These are phyloP conservation scores for Yamadazyma epiphylla DNA, from an alignment of 1,139 yeast species.

Conservation along the genomic window DNA sequence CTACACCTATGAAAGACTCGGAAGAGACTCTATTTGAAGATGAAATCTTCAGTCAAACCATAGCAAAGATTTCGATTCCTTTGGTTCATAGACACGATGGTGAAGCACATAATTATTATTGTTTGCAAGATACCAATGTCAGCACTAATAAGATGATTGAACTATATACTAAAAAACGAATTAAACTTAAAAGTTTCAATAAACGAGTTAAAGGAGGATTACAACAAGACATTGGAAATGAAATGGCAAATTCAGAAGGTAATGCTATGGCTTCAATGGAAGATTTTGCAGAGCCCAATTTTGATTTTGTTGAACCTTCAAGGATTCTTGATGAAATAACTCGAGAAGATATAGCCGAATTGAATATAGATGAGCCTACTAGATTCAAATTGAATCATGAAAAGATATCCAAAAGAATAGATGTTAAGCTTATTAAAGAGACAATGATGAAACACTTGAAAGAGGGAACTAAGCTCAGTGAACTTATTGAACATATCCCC, in stretches of 20 bases:
- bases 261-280: not conserved
- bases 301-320: constrained; percentile 8
- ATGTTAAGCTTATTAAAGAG: constrained; percentile 70
- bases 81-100: constrained; percentile 17
- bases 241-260: constrained; percentile 22
- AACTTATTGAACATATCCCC: constrained; percentile 32
- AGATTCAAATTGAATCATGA: constrained; percentile 46
- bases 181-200: constrained; percentile 27
- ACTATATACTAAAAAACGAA: constrained; percentile 63
- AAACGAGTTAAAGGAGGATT: too few relatives aligned
- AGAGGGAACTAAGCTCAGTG: constrained; percentile 35
- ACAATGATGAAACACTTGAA: constrained; percentile 66
- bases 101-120: constrained; percentile 23
- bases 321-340: constrained; percentile 13
- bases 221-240: too few relatives aligned
- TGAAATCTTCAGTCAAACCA: constrained; percentile 47
- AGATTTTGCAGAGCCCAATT: not conserved
- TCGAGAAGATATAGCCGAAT: constrained; percentile 15
- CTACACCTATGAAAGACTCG: constrained; percentile 13
- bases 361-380: constrained; percentile 1
- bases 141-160: constrained; percentile 62
- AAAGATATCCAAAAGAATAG: constrained; percentile 76
- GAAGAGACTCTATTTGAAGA: constrained; percentile 31
- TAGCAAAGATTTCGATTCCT: constrained; percentile 26
- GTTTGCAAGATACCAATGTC: constrained; percentile 69